Percentiles rank a stretch among this genome's conserved stretches.
phyloP scores from a whole-genome alignment of 345 rosid genomes.

The Pistacia atlantica region DNA sequence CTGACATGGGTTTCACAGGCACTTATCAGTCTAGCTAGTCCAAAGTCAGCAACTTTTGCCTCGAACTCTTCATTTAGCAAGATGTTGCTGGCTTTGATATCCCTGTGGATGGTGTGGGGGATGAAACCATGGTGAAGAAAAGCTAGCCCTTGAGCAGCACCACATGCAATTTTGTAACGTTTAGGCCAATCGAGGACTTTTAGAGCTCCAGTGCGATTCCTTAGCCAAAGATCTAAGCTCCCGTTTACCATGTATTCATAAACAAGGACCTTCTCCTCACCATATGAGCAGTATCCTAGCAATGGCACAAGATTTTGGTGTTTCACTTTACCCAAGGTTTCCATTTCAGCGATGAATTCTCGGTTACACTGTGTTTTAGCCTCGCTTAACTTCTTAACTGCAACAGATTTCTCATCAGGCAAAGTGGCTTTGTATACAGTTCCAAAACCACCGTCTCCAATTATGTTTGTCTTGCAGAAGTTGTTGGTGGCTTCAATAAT shows the following conservation, averaged over 20 bases:
- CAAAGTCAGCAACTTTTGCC: slow-evolving; percentile 88
- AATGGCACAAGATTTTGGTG: slow-evolving; percentile 83
- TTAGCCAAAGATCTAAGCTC: slow-evolving; percentile 82
- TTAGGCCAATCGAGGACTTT: slow-evolving; percentile 76
- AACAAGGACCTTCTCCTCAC: slow-evolving; percentile 88
- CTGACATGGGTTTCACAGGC: slow-evolving; percentile 93
- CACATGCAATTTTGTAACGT: slow-evolving; percentile 71
- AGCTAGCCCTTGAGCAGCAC: slow-evolving; percentile 81
- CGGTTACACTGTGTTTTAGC: slow-evolving; percentile 84
- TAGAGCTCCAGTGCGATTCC: slow-evolving; percentile 62
- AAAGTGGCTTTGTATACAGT: slow-evolving; percentile 82
- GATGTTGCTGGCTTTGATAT: slow-evolving; percentile 91
- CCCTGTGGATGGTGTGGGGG: slow-evolving; percentile 94
- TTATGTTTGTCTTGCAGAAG: slow-evolving; percentile 76
- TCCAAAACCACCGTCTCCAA: slow-evolving; percentile 95
- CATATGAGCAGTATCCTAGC: slow-evolving; percentile 81
- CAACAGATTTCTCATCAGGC: slow-evolving; percentile 62
- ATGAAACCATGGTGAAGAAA: slow-evolving; percentile 85
- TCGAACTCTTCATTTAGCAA: slow-evolving; percentile 70
- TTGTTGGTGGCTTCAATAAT: slow-evolving; percentile 77
- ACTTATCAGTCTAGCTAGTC: slow-evolving; percentile 83
- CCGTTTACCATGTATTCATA: slow-evolving; percentile 93
- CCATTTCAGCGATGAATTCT: slow-evolving; percentile 94
- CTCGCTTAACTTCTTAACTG: slow-evolving; percentile 87
- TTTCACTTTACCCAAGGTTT: slow-evolving; percentile 93